A percentile compares a stretch with the other conserved stretches of the same genome.
Conservation (phyloP, 257 asterid species). For the Nicotiana undulata region DNA sequence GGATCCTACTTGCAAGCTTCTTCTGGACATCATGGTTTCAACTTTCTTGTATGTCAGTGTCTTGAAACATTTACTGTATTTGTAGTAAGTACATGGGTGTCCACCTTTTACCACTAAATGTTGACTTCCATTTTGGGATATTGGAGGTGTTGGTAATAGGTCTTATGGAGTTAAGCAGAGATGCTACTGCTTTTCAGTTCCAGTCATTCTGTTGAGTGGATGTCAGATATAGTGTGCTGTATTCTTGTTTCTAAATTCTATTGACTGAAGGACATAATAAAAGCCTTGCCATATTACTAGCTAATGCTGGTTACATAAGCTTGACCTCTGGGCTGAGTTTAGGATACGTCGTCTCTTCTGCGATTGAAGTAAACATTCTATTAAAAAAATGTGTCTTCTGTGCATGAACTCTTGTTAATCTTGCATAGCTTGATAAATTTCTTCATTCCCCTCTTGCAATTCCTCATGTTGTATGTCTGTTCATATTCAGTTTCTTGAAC, state of each 20-base stretch:
- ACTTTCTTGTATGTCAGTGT: neutral
- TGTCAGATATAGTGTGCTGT: neutral
- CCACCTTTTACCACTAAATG: neutral
- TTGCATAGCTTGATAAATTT: neutral
- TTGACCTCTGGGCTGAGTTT: neutral
- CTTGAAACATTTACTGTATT: neutral
- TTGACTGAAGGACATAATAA: neutral
- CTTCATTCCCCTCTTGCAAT: neutral
- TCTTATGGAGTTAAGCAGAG: neutral
- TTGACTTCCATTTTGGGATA: neutral
- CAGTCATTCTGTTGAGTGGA: neutral
- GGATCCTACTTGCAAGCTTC: neutral
- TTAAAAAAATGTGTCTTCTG: neutral
- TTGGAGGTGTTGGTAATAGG: neutral
- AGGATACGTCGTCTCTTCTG: neutral
- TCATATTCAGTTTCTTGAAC: conserved; percentile 67
- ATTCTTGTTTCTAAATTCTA: neutral
- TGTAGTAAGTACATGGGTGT: neutral
- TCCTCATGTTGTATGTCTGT: neutral
- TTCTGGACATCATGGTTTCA: neutral
- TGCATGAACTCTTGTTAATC: neutral
- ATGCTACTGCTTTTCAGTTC: neutral
- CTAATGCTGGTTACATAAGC: neutral
- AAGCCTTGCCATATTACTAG: neutral
- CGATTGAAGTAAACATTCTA: neutral